Evolutionary conservation across 306 rosid species (phyloP).

Genomic region (Morella rubra): DNA sequence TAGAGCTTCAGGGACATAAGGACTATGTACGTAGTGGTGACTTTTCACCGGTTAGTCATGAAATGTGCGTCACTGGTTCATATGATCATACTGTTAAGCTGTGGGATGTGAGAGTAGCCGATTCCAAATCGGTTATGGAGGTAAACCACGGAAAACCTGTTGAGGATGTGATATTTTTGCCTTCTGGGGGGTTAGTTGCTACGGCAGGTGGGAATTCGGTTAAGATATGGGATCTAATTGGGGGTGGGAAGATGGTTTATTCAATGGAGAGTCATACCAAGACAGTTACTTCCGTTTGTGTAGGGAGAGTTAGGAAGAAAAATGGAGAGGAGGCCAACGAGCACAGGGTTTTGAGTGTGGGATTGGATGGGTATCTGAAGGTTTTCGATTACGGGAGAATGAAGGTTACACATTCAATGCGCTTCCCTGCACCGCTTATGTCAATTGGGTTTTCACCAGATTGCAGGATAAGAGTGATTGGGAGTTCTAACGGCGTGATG

Average conservation of each 20-base stretch:
- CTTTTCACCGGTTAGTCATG: slow-evolving; percentile 62
- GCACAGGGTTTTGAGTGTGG: slow-evolving; percentile 76
- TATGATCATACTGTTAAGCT: slow-evolving; percentile 88
- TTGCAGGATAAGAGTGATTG: slow-evolving; percentile 57
- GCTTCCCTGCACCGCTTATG: slow-evolving; percentile 87
- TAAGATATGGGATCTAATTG: slow-evolving; percentile 87
- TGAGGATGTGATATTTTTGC: slow-evolving; percentile 75
- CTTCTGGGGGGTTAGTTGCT: slow-evolving; percentile 71
- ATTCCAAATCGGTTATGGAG: slow-evolving; percentile 44
- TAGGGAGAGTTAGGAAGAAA: slow-evolving; percentile 45
- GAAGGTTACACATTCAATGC: slow-evolving; percentile 82
- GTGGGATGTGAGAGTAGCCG: slow-evolving; percentile 74
- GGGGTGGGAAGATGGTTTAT: slow-evolving; percentile 72
- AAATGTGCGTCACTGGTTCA: slow-evolving; percentile 70
- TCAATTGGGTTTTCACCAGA: slow-evolving; percentile 69
- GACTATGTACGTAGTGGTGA: slow-evolving; percentile 91
- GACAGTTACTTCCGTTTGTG: slow-evolving; percentile 77
- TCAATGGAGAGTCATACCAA: slow-evolving; percentile 93
- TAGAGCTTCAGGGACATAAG: slow-evolving; percentile 57
- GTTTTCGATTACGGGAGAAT: slow-evolving; percentile 73
- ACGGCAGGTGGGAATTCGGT: slow-evolving; percentile 82
- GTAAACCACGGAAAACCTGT: slow-evolving; percentile 75
- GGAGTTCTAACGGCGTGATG: slow-evolving; percentile 76
- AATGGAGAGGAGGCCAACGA: slow-evolving; percentile 26
- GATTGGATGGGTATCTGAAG: slow-evolving; percentile 89